phyloP scores from a whole-genome alignment of 1,284 basidiomycete species.

The Ustilago nuda region DNA sequence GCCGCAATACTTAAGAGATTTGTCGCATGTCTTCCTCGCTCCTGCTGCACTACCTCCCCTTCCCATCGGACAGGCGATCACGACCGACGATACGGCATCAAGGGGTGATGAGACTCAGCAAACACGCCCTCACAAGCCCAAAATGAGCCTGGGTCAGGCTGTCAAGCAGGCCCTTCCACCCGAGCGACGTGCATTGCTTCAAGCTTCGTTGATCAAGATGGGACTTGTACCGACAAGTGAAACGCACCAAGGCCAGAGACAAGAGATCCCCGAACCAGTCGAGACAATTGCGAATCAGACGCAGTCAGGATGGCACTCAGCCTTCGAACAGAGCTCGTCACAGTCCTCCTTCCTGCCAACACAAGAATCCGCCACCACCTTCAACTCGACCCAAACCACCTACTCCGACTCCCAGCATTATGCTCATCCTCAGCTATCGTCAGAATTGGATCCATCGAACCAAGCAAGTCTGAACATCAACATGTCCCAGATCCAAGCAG shows the following conservation, averaged over 20 bases:
- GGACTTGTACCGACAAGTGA: background rate
- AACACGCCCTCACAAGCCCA: background rate
- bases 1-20: slow-evolving; percentile 27
- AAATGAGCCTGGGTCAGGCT: slow-evolving; percentile 19
- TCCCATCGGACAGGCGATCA: slow-evolving; percentile 38
- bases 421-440: background rate
- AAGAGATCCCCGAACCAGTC: background rate
- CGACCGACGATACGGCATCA: slow-evolving; percentile 10
- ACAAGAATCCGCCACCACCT: background rate
- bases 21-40: slow-evolving; percentile 16
- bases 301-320: background rate
- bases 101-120: background rate
- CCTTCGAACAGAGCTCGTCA: background rate
- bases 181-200: slow-evolving; percentile 30
- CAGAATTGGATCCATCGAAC: slow-evolving; percentile 10
- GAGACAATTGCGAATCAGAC: background rate
- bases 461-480: slow-evolving; percentile 15
- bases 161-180: slow-evolving; percentile 38
- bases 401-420: background rate
- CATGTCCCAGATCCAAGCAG: slow-evolving; percentile 4
- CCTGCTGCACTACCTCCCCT: slow-evolving; percentile 17
- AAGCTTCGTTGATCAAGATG: slow-evolving; percentile 22
- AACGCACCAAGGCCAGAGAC: background rate
- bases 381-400: background rate
- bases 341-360: background rate